Evolutionary conservation across 2,329 filamentous ascomycete species (phyloP).

Genomic region (Xylaria arbuscula): DNA sequence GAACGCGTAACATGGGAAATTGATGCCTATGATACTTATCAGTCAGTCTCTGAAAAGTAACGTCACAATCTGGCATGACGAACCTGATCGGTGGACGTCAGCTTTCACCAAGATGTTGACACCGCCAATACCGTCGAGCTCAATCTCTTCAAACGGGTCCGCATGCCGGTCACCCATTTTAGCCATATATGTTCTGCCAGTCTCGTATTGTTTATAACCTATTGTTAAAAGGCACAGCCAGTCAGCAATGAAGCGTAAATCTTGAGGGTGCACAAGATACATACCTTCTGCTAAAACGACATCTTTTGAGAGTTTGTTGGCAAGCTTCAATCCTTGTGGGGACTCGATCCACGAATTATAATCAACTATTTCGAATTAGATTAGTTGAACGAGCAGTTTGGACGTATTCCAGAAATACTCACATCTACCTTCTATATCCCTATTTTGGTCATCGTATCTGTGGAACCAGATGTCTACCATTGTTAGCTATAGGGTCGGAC

Average conservation of each 20-base stretch:
- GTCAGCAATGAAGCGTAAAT: constrained; percentile 26
- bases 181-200: constrained; percentile 89
- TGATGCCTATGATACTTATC: constrained; percentile 74
- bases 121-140: constrained; percentile 94
- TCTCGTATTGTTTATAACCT: constrained; percentile 95
- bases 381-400: constrained; percentile 33
- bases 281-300: constrained; percentile 89
- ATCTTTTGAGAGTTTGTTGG: constrained; percentile 79
- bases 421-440: constrained; percentile 96
- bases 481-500: constrained; percentile 27
- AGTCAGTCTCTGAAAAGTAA: constrained; percentile 44
- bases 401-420: constrained; percentile 53
- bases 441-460: constrained; percentile 76
- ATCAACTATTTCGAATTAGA: constrained; percentile 72
- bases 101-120: constrained; percentile 98
- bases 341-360: constrained; percentile 99
- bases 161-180: constrained; percentile 91
- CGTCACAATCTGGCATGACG: constrained; percentile 42
- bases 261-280: constrained; percentile 24
- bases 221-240: constrained; percentile 18
- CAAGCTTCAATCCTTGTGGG: constrained; percentile 80
- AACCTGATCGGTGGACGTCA: constrained; percentile 94
- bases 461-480: constrained; percentile 93
- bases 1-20: constrained; percentile 96
- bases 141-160: constrained; percentile 91